Evolutionary conservation across 2,329 filamentous ascomycete genomes (phyloP).

Genomic region (Aureobasidium sp.): DNA sequence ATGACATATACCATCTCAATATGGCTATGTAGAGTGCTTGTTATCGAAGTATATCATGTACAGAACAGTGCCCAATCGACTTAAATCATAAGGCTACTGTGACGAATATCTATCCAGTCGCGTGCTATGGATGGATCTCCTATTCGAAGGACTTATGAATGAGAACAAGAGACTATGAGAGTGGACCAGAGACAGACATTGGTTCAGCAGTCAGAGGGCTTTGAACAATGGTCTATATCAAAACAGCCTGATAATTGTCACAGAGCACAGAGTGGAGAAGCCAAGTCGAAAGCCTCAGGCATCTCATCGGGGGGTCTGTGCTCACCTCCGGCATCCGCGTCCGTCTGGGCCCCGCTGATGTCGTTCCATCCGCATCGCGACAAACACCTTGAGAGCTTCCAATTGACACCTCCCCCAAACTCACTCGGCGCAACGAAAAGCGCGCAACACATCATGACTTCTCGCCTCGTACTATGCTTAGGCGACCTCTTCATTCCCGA

Average conservation of each 20-base stretch:
- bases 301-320: neutral
- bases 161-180: no score
- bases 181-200: no score
- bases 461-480: conserved; percentile 83
- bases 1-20: neutral
- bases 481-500: conserved; percentile 93
- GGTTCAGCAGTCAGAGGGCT: no score
- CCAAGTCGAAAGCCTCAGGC: neutral
- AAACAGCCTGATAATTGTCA: no score
- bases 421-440: neutral
- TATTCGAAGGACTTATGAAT: no score
- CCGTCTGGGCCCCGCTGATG: conserved; percentile 1
- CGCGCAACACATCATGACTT: conserved; percentile 49
- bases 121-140: no score
- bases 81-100: no score
- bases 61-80: no score
- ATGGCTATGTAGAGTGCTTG: neutral
- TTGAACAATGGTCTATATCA: no score
- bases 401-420: neutral
- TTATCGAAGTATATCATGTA: neutral
- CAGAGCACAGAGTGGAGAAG: neutral
- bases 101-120: no score
- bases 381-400: neutral
- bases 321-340: neutral
- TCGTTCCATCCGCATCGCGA: neutral